Base-by-base conservation (phyloP, 2,329 filamentous ascomycete species). In the Scleromitrula shiraiana region DNA sequence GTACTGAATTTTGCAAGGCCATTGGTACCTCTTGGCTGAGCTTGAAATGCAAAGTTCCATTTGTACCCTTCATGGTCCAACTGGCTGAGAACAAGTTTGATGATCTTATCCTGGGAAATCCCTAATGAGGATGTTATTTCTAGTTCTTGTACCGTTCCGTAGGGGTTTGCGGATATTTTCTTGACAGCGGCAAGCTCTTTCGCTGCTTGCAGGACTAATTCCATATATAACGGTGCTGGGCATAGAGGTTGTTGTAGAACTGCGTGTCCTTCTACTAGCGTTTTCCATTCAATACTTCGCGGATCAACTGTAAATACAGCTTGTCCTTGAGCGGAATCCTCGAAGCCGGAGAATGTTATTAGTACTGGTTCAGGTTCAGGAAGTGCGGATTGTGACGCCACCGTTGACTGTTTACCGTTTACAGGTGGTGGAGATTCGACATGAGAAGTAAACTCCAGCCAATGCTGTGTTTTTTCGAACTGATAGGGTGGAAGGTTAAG, bases 401-500 rank as follows among this genome's bases (percentile, higher is more conserved):
- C n/a, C n/a, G n/a, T n/a, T n/a, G n/a, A n/a, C n/a, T n/a, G n/a
- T n/a, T n/a, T n/a, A n/a, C n/a, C n/a, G n/a, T n/a, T n/a, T n/a
- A n/a, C n/a, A n/a, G n/a, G n/a, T n/a, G n/a, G n/a, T n/a, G n/a
- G n/a, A n/a, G n/a, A n/a, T n/a, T n/a, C n/a, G n/a, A n/a, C n/a
- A n/a, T n/a, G n/a, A n/a, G n/a, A n/a, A n/a, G n/a, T n/a, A n/a
- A n/a, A n/a, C n/a, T n/a, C n/a, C n/a, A 41, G 20, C 64, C 64
- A 67, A 38, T 67, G 64, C 4, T 46, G 41, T 0, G 52, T 52
- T 46, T 64, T 63, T 33, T 64, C 59, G 40, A 67, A 67, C 40
- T 67, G 65, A 46, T 67, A 67, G 2, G 64, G 59, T 6, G 65
- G 65, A 2, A 67, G 49, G n/a, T 53, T 24, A 1, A 65, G 2